Evolutionary conservation across 441 rosid genomes (phyloP), one percentile per base, ranked within the genome.

Genomic region (Melastoma candidum): DNA sequence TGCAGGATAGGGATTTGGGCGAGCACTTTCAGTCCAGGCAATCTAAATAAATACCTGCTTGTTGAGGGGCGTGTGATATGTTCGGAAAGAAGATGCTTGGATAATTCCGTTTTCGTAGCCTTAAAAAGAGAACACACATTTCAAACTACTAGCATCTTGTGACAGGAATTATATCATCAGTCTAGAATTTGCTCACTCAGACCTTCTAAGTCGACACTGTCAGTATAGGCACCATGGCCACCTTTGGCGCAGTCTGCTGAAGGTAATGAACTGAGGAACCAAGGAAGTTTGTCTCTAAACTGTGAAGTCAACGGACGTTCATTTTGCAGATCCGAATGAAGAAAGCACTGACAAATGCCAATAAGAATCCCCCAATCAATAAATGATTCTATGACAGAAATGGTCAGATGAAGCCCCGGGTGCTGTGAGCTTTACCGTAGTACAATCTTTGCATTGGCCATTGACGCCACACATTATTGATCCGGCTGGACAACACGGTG

Each of bases 181-280:
- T 26, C 12, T 14, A 52, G 56, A 17, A 13, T 39, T 36, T 9
- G 3, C 14, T 24, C 17, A n/a, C 22, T 11, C 56, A 52, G 67
- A 93, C 99, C 99, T 78, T 67, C 60, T 71, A 90, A 64, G 64
- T 90, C 87, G 63, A 94, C 95, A 68, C 97, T 90, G 75, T 58
- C 77, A 43, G 87, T 78, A 68, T 94, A 90, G 64, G 99, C 97
- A 69, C 99, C 97, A 71, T 80, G 95, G 53, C 99, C 99, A 47
- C 96, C 99, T 81, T 94, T 94, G 17, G 99, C 89, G 79, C 99
- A 94, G 65, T 87, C 96, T 56, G 89, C 88, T 27, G 99, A 94
- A 46, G 99, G 99, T 70, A 94, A 74, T 49, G 97, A 87, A 48
- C 63, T 68, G 46, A 94, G 96, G 77, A 94, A 94, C 96, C 95